Base-by-base conservation (phyloP, 1,284 basidiomycete species). In the Pseudozyma thailandica region DNA sequence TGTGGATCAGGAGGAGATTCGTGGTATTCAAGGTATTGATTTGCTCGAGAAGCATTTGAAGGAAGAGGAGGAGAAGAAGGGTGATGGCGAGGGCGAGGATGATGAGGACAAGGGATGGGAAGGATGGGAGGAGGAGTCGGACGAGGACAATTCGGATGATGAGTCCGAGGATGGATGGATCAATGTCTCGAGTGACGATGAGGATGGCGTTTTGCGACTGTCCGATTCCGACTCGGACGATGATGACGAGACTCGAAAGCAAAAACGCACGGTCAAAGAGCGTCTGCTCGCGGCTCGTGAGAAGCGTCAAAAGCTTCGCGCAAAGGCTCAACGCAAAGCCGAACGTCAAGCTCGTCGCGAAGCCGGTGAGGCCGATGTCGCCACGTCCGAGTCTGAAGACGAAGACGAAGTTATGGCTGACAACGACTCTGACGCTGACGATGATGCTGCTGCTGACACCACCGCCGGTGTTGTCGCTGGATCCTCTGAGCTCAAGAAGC, bases 41-140 rank as follows among this genome's bases (percentile, higher is more conserved):
- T 54, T 83, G 50, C 74, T 83, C 10, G 80, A 77, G 46, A 70
- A 82, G 74, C 77, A 80, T 56, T 41, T 82, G 30, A 71, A 72
- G 41, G 72, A 79, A 43, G 54, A 71, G 41, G 50, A 65, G 46
- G 33, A 47, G 37, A 52, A 53, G 30, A 65, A 62, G 25, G 60
- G 55, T 28, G 65, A 55, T 2, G 63, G 55, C 6, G 88, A 86
- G 7, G 84, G 86, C 20, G 86, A 84, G 18, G 68, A 62, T 6
- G 60, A 49, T 1, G 60, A 51, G 6, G 89, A 91, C 49, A 88
- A 87, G 1, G 92, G 87, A 20, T 96, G 94, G 94, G 87, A 92
- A 39, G 89, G 89, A 38, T 99, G 95, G 94, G 93, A 97, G 50
- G 87, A 91, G 28, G 92, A 92, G 72, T 89, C 88, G 1, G 90